These are phyloP conservation scores for Imleria badia DNA, from an alignment of 768 basidiomycete genomes.

Conservation along the genomic window DNA sequence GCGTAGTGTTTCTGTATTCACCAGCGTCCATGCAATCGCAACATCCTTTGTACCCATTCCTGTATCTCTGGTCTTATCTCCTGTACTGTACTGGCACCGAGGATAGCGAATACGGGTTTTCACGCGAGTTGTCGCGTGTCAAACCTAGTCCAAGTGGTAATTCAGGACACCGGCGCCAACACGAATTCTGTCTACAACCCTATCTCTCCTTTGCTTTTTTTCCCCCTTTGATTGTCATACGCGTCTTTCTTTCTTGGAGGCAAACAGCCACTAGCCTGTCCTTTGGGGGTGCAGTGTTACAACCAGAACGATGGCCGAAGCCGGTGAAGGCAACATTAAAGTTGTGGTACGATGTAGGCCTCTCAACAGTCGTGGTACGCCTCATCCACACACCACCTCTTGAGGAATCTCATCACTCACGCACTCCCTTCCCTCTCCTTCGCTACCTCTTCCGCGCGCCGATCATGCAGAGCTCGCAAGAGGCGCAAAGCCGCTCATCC, in stretches of 20 bases:
- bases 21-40: not conserved
- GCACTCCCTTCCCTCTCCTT: not conserved
- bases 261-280: slow-evolving; percentile 9
- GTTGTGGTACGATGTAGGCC: slow-evolving; percentile 95
- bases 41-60: not conserved
- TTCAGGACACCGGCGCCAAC: slow-evolving; percentile 1
- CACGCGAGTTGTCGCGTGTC: slow-evolving; percentile 23
- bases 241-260: slow-evolving; percentile 14
- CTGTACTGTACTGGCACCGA: slow-evolving; percentile 1
- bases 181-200: slow-evolving; percentile 7
- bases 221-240: not conserved
- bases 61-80: not conserved
- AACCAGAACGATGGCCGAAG: slow-evolving; percentile 58
- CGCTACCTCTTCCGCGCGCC: not conserved
- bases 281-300: slow-evolving; percentile 17
- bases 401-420: slow-evolving; percentile 1
- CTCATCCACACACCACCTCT: slow-evolving; percentile 3
- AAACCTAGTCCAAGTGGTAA: slow-evolving; percentile 10
- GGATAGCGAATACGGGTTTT: slow-evolving; percentile 10
- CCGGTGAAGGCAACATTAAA: slow-evolving; percentile 87
- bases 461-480: slow-evolving; percentile 74
- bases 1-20: not conserved
- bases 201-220: slow-evolving; percentile 5
- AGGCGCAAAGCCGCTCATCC: slow-evolving; percentile 91
- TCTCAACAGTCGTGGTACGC: slow-evolving; percentile 88